Evolutionary conservation across 768 basidiomycete genomes (phyloP).

Genomic region (Ramaria sp.): DNA sequence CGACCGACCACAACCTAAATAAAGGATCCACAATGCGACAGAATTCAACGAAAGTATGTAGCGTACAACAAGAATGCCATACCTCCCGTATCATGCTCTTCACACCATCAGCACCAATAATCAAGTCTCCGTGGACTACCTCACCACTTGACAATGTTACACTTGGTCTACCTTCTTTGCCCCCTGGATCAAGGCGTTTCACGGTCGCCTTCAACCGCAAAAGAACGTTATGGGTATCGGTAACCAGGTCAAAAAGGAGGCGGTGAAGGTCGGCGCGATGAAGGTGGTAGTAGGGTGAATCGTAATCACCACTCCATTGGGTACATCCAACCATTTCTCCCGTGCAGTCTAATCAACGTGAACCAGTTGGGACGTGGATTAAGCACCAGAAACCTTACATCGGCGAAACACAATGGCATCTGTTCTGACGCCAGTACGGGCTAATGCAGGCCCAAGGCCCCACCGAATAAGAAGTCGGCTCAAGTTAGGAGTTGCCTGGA

Average conservation of each 20-base stretch:
- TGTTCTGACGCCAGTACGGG: conserved; percentile 28
- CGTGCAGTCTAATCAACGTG: conserved; percentile 16
- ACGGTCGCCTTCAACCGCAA: conserved; percentile 27
- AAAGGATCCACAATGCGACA: conserved; percentile 24
- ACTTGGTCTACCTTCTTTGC: conserved; percentile 13
- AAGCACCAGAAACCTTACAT: conserved; percentile 17
- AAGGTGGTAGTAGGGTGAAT: conserved; percentile 24
- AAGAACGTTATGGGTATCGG: conserved; percentile 18
- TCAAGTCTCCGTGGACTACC: conserved; percentile 29
- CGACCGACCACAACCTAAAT: conserved; percentile 37
- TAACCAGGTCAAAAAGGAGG: conserved; percentile 25
- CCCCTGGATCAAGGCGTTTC: conserved; percentile 20
- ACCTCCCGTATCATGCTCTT: conserved; percentile 10
- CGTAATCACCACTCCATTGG: conserved; percentile 23
- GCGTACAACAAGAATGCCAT: not conserved
- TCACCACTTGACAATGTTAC: conserved; percentile 33
- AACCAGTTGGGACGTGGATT: not conserved
- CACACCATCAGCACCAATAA: conserved; percentile 30
- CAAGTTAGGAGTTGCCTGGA: conserved; percentile 37
- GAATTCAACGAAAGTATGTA: not conserved
- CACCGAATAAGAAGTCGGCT: conserved; percentile 38
- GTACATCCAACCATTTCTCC: conserved; percentile 29
- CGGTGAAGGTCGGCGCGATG: conserved; percentile 40
- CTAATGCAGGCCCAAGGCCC: conserved; percentile 34
- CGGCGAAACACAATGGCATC: conserved; percentile 28